Base-by-base conservation (phyloP, 2,329 filamentous ascomycete species). In the Ampelomyces quisqualis region DNA sequence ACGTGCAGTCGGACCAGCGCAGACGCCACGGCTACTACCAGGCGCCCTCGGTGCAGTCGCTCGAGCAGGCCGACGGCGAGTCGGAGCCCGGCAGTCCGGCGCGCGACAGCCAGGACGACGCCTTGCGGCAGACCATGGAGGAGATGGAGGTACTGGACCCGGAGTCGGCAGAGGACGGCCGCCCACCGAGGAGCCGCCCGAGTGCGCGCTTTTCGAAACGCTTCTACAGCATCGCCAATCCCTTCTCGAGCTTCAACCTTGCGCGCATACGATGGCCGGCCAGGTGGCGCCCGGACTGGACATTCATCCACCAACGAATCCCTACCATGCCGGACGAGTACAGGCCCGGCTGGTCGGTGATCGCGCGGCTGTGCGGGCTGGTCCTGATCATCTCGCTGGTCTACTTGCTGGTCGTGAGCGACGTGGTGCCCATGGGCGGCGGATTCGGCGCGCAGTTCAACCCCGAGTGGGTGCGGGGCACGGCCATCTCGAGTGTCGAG, bases 361-460 rank as follows among this genome's bases (percentile, higher is more conserved):
- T 90, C 30, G 85, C 85, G 26, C 81, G 91, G 20, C 64, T 93
- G 22, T 77, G 89, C 44, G 90, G 86, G 2, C 72, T 95, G 9
- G 72, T 90, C 33, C 70, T 94, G 31, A 82, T 97, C 9, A 73
- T 90, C 32, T 79, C 81, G 13, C 77, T 95, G 47, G 76, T 95
- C 29, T 97, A 95, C 68, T 72, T 91, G 38, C 75, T 97, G 34
- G 90, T 97, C 62, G 80, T 90, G 48, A 89, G 87, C 63, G 87
- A 95, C 69, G 69, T 96, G 27, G 88, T 96, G 60, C 81, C 81
- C 26, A 79, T 80, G 53, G 80, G 82, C 30, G 80, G 80, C 17
- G 60, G 59, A 3, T 64, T 64, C 35, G 72, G 78, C 22, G 80
- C 86, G 57, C 81, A 86, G 64, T 95, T 91, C 67, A 86, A 93